Percentiles rank a stretch among this genome's conserved stretches.
Conservation (phyloP, 2,329 filamentous ascomycete genomes). For the Penicillium sp. region DNA sequence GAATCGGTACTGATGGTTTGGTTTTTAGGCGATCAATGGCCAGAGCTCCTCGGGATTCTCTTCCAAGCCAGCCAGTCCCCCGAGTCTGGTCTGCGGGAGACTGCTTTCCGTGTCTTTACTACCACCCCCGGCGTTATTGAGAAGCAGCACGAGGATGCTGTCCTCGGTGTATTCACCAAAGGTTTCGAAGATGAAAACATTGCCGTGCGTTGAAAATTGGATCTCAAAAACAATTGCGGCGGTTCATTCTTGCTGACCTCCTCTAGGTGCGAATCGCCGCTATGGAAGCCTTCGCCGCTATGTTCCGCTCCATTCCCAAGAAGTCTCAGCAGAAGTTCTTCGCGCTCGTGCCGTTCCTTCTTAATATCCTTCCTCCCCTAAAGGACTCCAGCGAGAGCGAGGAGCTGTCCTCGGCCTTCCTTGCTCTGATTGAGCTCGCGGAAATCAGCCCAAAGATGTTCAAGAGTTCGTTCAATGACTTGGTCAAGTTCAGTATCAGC, state of each 20-base stretch:
- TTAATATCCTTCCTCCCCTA: conserved; percentile 91
- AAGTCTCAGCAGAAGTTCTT: conserved; percentile 89
- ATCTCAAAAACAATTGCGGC: neutral
- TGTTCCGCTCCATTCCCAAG: conserved; percentile 88
- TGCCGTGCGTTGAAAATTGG: conserved; percentile 53
- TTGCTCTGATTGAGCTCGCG: conserved; percentile 89
- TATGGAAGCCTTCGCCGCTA: conserved; percentile 94
- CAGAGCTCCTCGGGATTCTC: conserved; percentile 78
- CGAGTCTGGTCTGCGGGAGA: conserved; percentile 82
- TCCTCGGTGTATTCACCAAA: conserved; percentile 81
- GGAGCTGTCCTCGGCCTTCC: conserved; percentile 81
- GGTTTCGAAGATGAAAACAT: conserved; percentile 89
- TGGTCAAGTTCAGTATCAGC: conserved; percentile 88
- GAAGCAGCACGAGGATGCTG: conserved; percentile 89
- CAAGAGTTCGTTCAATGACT: conserved; percentile 84
- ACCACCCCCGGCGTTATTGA: conserved; percentile 95
- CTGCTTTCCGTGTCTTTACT: conserved; percentile 90
- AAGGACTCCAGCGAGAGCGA: conserved; percentile 90
- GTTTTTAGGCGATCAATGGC: conserved; percentile 73
- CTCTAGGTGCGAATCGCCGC: conserved; percentile 80
- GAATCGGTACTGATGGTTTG: conserved; percentile 6
- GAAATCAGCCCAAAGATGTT: conserved; percentile 98
- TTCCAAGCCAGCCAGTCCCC: conserved; percentile 88
- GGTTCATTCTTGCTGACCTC: conserved; percentile 5
- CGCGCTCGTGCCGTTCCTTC: conserved; percentile 78